Evolutionary conservation across 1,139 yeast species (phyloP).

Genomic region (Kazachstania sp.): DNA sequence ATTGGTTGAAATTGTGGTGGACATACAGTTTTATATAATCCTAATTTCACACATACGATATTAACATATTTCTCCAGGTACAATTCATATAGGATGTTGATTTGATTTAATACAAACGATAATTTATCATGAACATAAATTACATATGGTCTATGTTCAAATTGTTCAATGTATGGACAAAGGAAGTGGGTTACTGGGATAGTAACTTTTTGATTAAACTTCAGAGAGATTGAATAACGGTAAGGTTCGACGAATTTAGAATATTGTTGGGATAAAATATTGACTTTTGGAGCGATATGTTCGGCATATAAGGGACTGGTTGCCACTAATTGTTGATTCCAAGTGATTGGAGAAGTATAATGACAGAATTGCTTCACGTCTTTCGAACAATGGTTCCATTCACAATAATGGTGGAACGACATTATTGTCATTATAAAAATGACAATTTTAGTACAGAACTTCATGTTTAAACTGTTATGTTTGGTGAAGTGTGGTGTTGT

Average conservation of each 20-base stretch:
- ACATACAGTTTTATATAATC: background rate
- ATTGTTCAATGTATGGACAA: background rate
- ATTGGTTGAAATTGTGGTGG: background rate
- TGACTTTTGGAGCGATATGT: constrained; percentile 7
- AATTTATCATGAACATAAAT: background rate
- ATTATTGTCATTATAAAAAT: constrained; percentile 10
- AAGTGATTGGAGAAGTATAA: constrained; percentile 14
- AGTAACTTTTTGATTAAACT: background rate
- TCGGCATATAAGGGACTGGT: constrained; percentile 10
- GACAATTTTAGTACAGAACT: constrained; percentile 9
- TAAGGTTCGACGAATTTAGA: background rate
- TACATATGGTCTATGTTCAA: constrained; percentile 1
- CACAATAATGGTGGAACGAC: constrained; percentile 16
- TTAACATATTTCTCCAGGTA: constrained; percentile 8
- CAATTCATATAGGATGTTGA: constrained; percentile 10
- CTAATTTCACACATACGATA: constrained; percentile 5
- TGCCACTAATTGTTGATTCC: constrained; percentile 11
- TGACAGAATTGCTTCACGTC: constrained; percentile 14
- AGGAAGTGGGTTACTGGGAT: background rate
- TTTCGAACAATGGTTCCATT: constrained; percentile 11
- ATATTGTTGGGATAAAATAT: background rate
- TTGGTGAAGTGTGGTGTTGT: too few relatives aligned
- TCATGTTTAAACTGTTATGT: constrained; percentile 7
- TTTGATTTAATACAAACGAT: constrained; percentile 4
- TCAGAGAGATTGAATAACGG: background rate